These are phyloP conservation scores for Exobasidium rhododendri DNA, from an alignment of 1,284 basidiomycete species.

Conservation along the genomic window DNA sequence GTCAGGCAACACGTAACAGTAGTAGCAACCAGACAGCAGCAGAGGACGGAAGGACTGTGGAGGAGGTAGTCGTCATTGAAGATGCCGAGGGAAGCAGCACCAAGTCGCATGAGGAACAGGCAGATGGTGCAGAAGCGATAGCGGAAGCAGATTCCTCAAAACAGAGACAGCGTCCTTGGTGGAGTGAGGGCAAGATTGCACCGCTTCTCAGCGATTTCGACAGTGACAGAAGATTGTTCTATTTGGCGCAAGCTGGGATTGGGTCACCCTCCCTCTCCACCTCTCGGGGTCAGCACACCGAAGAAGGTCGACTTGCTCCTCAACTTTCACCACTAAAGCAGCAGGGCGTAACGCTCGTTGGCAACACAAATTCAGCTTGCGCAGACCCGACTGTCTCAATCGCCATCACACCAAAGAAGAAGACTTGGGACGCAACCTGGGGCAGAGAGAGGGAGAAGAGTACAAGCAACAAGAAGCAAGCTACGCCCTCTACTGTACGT, in stretches of 20 bases:
- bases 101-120: neutral
- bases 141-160: neutral
- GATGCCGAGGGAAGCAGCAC: neutral
- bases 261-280: neutral
- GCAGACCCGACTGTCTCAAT: neutral
- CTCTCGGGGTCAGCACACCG: neutral
- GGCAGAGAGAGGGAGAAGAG: neutral
- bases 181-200: conserved; percentile 4
- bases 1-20: no score
- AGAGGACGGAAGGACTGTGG: neutral
- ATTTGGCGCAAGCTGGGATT: conserved; percentile 8
- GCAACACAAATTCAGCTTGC: neutral
- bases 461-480: neutral
- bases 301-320: neutral
- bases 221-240: conserved; percentile 7
- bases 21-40: neutral
- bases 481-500: neutral
- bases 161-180: neutral
- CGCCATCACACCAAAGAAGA: neutral
- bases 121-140: neutral
- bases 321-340: neutral
- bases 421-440: neutral
- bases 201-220: conserved; percentile 1
- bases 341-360: neutral
- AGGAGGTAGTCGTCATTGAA: neutral